Evolutionary conservation across 2,329 filamentous ascomycete genomes (phyloP).

Genomic region (Iodosphaeria phyllophila): DNA sequence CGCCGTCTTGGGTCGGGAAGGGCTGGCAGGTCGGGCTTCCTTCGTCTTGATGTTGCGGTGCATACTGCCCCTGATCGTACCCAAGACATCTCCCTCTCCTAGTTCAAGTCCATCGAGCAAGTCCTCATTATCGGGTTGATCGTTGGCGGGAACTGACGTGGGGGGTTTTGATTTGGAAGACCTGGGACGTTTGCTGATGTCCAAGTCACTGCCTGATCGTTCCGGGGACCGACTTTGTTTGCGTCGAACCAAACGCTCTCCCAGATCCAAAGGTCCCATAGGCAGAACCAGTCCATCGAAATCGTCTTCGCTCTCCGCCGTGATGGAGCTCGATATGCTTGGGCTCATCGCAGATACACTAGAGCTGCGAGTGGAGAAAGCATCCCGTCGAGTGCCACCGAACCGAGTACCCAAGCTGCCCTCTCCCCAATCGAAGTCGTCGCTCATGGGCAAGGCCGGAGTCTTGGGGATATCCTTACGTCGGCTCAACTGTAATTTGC

Average conservation of each 20-base stretch:
- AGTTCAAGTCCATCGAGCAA: constrained; percentile 77
- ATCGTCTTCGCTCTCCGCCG: constrained; percentile 84
- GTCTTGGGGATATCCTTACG: constrained; percentile 43
- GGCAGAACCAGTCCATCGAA: constrained; percentile 81
- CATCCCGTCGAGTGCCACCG: constrained; percentile 67
- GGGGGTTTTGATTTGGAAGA: constrained; percentile 10
- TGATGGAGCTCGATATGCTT: constrained; percentile 80
- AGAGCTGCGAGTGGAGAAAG: constrained; percentile 66
- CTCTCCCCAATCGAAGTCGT: constrained; percentile 88
- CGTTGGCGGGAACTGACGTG: constrained; percentile 12
- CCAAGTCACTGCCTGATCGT: constrained; percentile 20
- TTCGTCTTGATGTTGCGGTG: constrained; percentile 90
- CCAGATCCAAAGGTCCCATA: constrained; percentile 65
- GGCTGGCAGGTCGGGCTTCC: constrained; percentile 47
- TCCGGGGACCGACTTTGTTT: constrained; percentile 41
- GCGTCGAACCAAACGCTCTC: constrained; percentile 56
- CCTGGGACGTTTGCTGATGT: constrained; percentile 15
- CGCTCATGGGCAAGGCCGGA: constrained; percentile 35
- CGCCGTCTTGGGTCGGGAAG: constrained; percentile 52
- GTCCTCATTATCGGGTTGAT: constrained; percentile 41
- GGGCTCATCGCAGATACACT: constrained; percentile 81
- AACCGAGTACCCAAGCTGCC: constrained; percentile 82
- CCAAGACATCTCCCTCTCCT: constrained; percentile 65
- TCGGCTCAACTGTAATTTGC: constrained; percentile 45
- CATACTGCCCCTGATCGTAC: constrained; percentile 61